Base-by-base conservation (phyloP, 129 eudicot genomes). In the Chrysanthemum lavandulifolium region DNA sequence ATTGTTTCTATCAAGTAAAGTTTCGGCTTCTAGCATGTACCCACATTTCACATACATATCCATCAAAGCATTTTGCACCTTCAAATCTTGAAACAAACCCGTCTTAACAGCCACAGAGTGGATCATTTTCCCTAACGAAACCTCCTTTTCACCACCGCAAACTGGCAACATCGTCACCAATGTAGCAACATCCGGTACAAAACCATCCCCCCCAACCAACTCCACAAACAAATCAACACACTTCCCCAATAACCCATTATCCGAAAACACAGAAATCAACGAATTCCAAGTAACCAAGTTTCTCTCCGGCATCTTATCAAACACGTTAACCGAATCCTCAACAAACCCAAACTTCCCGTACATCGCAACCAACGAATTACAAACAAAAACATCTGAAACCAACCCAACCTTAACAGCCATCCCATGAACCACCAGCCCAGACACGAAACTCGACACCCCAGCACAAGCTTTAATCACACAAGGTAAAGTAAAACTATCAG, bases 11-110 rank as follows among this genome's bases (percentile, higher is more conserved):
- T 72, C 85, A 60, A 86, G 80, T 7, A 86, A 3, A 21, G 47
- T 67, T 65, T 14, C 79, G 0, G 89, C 87, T 67, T 81, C 89
- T 63, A 51, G 11, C 62, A 82, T 66, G 43, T 11, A 64, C 58
- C 87, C 89, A 56, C 85, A 81, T 74, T 88, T 88, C 10, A 83
- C 79, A 72, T 88, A 88, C 96, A 88, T 83, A 27, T 88, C 89
- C 76, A 83, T 61, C 63, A 86, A 78, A 7, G 87, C 88, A 77
- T 86, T 88, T 56, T 58, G 84, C 68, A 86, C 87, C 73, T 9
- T 83, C n/a, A 74, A 57, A 56, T 86, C 89, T 51, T 33, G 65
- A 79, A 31, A 56, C 56, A 88, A 64, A 11, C 90, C 87, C 78
- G 83, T 56, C 54, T 86, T 85, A 25, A 83, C 84, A 19, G 79